Conservation (phyloP, 352 stramenopile species). For the Blastocystis sp. region DNA sequence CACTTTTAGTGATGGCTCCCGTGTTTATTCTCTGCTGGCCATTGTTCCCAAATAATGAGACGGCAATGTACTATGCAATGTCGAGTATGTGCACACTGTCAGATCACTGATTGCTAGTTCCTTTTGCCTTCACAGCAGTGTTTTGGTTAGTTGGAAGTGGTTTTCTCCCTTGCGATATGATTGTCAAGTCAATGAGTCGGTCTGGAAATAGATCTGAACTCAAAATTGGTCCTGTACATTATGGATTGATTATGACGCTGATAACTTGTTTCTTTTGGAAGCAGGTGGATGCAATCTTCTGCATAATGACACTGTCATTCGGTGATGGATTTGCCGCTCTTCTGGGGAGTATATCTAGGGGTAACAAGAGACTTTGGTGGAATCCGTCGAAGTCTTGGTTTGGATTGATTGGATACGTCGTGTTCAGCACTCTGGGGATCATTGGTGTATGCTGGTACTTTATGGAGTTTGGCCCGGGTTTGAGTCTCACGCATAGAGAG, state of each 20-base stretch:
- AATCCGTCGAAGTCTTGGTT: conserved; percentile 13
- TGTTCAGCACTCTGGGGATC: conserved; percentile 5
- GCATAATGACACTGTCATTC: conserved; percentile 52
- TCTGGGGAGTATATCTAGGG: neutral
- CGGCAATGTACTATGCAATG: conserved; percentile 3
- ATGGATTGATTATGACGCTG: conserved; percentile 57
- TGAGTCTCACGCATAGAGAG: conserved; percentile 9
- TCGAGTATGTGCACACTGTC: neutral
- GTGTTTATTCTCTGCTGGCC: conserved; percentile 54
- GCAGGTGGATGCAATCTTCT: neutral
- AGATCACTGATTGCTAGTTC: neutral
- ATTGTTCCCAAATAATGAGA: conserved; percentile 22
- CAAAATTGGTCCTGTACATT: conserved; percentile 35
- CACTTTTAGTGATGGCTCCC: conserved; percentile 36
- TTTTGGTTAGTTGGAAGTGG: conserved; percentile 27
- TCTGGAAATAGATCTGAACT: conserved; percentile 28
- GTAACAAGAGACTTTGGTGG: conserved; percentile 15
- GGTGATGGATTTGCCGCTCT: conserved; percentile 35
- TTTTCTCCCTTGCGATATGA: neutral
- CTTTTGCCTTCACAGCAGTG: conserved; percentile 18
- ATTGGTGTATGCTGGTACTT: conserved; percentile 26
- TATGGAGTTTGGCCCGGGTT: neutral
- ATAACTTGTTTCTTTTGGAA: conserved; percentile 42
- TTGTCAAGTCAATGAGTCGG: conserved; percentile 41
- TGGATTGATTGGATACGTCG: neutral